Conservation (phyloP, 345 rosid species). For the Erodium maritimum region DNA sequence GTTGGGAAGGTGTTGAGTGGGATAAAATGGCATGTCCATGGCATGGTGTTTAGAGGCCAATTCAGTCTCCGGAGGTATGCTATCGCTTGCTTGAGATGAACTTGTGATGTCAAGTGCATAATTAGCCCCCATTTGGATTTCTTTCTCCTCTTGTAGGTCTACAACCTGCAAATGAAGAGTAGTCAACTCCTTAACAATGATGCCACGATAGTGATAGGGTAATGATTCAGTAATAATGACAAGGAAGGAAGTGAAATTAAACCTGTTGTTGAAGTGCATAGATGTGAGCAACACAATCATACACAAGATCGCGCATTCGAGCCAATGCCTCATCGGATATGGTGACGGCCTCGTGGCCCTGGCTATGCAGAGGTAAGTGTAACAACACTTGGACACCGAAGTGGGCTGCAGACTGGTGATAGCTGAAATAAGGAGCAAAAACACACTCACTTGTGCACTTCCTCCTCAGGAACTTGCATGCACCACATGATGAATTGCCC, state of each 20-base stretch:
- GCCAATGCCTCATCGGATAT: constrained; percentile 61
- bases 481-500: constrained; percentile 78
- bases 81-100: constrained; percentile 10
- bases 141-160: constrained; percentile 47
- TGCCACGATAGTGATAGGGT: not conserved
- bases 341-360: constrained; percentile 48
- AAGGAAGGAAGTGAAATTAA: constrained; percentile 5
- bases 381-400: constrained; percentile 49
- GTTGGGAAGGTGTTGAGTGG: constrained; percentile 21
- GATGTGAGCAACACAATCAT: constrained; percentile 60
- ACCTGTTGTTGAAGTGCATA: constrained; percentile 69
- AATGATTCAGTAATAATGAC: not conserved
- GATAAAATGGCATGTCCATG: constrained; percentile 22
- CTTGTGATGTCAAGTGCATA: constrained; percentile 16
- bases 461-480: too few relatives aligned
- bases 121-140: constrained; percentile 32
- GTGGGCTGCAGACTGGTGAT: constrained; percentile 50
- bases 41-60: constrained; percentile 12
- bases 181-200: too few relatives aligned
- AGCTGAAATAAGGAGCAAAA: constrained; percentile 63
- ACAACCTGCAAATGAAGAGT: constrained; percentile 37
- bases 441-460: constrained; percentile 54
- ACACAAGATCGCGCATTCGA: constrained; percentile 43
- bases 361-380: constrained; percentile 35
- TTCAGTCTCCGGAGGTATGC: constrained; percentile 4